Base-by-base conservation (phyloP, 441 rosid species). In the Melastoma candidum region DNA sequence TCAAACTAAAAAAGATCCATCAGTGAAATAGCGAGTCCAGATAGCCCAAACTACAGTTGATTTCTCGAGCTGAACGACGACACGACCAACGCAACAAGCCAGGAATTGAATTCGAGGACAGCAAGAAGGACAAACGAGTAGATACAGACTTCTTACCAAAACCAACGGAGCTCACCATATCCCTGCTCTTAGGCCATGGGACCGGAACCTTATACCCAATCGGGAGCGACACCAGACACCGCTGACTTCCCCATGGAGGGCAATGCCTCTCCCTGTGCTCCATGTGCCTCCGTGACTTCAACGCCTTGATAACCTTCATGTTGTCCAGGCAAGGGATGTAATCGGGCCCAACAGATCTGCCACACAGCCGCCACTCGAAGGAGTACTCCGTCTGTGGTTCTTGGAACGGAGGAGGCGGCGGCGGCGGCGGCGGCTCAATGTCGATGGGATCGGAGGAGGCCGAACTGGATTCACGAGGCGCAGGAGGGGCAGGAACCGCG, bases 141-240 rank as follows among this genome's bases (percentile, higher is more conserved):
- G 36, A 36, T 12, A 14, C 26, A 51, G 44, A 52, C 36, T 73
- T 70, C 89, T 79, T 77, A 81, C 85, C 85, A 76, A 83, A 74
- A 50, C 59, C 63, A 69, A 54, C 44, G 75, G 67, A 73, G 72
- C 95, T 87, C 84, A 92, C 98, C 95, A 80, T 85, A 73, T 87
- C 98, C 78, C 93, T 80, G 81, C 96, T 90, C 71, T 75, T 80
- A 7, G 95, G 96, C 96, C 96, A 85, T 41, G 69, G 80, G 71
- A 87, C 68, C 50, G 95, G 83, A 17, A 44, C 45, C 68, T 77
- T 80, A 57, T 87, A 90, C 26, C 83, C 80, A 2, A 5, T 46
- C 10, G 95, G 98, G 53, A 87, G 68, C 6, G 87, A 82, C 46
- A 72, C 68, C 72, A 92, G 79, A 61, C 96, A 92, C 46, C 67